Evolutionary conservation across 2,329 filamentous ascomycete genomes (phyloP).

Genomic region (Cladosporium sp.): DNA sequence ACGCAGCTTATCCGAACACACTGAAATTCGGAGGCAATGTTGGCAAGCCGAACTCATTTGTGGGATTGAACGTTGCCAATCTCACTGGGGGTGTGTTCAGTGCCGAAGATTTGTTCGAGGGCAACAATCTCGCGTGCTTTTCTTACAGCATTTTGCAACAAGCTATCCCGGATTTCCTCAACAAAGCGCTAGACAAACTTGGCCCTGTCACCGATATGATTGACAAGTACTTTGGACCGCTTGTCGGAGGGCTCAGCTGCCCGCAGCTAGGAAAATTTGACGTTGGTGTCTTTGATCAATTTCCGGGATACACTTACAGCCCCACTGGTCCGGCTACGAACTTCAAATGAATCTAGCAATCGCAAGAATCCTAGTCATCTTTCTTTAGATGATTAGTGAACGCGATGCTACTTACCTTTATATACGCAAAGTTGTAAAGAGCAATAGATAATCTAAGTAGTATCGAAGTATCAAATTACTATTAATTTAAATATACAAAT

Average conservation of each 20-base stretch:
- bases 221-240: conserved; percentile 20
- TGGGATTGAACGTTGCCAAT: conserved; percentile 32
- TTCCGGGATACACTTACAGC: conserved; percentile 24
- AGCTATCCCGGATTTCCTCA: conserved; percentile 28
- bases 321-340: conserved; percentile 24
- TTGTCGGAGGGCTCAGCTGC: conserved; percentile 21
- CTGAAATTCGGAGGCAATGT: conserved; percentile 33
- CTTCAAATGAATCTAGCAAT: too few species aligned
- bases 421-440: too few species aligned
- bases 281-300: conserved; percentile 21
- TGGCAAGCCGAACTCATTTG: conserved; percentile 32
- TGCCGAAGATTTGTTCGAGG: conserved; percentile 19
- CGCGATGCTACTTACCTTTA: too few species aligned
- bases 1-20: conserved; percentile 4
- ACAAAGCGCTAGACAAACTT: conserved; percentile 14
- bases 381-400: too few species aligned
- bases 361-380: too few species aligned
- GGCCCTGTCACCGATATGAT: conserved; percentile 17
- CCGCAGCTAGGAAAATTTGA: conserved; percentile 18
- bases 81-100: conserved; percentile 43
- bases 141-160: conserved; percentile 33
- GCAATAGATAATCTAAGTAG: too few species aligned
- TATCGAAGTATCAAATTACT: too few species aligned
- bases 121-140: conserved; percentile 37
- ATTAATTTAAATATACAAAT: too few species aligned